phyloP scores from a whole-genome alignment of 148 eudicot species.

The Arctostaphylos glauca region DNA sequence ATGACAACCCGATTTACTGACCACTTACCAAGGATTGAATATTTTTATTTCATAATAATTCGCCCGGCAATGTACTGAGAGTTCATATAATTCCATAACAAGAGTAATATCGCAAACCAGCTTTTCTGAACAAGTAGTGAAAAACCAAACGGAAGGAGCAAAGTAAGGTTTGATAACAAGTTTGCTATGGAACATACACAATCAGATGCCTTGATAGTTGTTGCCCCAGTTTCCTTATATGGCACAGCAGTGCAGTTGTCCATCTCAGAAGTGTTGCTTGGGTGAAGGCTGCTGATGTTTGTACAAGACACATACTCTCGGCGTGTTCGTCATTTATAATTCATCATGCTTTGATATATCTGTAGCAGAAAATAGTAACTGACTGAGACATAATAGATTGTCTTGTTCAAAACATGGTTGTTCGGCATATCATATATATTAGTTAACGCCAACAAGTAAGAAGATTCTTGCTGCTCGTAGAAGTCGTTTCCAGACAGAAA shows the following conservation, averaged over 20 bases:
- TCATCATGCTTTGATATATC: conserved; percentile 38
- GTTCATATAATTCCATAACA: background rate
- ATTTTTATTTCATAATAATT: background rate
- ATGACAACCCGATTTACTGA: background rate
- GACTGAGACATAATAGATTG: background rate
- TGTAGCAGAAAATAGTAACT: conserved; percentile 22
- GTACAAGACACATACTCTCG: background rate
- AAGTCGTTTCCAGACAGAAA: background rate
- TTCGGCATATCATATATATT: background rate
- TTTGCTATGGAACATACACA: background rate
- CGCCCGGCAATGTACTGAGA: background rate
- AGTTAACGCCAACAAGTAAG: background rate
- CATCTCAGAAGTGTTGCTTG: background rate
- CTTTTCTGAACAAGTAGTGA: background rate
- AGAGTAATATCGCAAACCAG: background rate
- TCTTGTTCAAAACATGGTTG: background rate
- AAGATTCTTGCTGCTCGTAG: background rate
- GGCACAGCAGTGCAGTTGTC: conserved; percentile 2
- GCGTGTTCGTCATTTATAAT: conserved; percentile 19
- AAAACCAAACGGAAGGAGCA: background rate
- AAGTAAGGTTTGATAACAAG: background rate
- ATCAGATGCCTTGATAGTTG: background rate
- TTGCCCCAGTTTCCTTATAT: background rate
- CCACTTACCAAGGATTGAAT: background rate
- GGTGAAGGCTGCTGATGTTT: background rate